A percentile compares a stretch with the other conserved stretches of the same genome.
Evolutionary conservation across 768 basidiomycete genomes (phyloP).

Genomic region (Xanthoconium stramineum): DNA sequence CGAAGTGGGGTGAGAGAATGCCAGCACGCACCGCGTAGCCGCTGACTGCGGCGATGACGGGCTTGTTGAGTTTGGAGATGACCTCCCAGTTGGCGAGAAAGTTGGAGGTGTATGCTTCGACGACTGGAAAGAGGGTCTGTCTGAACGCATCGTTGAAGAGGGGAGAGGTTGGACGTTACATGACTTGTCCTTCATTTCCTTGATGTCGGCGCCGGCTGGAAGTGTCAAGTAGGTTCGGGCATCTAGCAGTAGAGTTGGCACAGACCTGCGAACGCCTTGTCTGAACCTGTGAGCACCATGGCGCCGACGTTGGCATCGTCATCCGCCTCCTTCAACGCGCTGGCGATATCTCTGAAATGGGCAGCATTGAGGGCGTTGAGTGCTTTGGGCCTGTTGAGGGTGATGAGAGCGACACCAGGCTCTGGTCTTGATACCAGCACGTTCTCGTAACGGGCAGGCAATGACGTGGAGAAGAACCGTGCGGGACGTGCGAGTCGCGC

Average conservation of each 20-base stretch:
- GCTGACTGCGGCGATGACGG: conserved; percentile 93
- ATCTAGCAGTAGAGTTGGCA: neutral
- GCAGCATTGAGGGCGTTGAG: conserved; percentile 84
- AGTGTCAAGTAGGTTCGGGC: neutral
- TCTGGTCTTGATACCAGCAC: conserved; percentile 70
- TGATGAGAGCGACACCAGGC: conserved; percentile 72
- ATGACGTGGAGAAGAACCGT: conserved; percentile 28
- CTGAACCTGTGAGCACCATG: conserved; percentile 89
- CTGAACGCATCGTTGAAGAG: neutral
- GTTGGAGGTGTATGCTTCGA: conserved; percentile 83
- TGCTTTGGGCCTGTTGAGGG: conserved; percentile 85
- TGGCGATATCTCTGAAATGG: conserved; percentile 78
- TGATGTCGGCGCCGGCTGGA: conserved; percentile 94
- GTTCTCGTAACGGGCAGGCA: conserved; percentile 49
- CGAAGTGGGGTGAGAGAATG: neutral
- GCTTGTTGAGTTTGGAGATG: conserved; percentile 75
- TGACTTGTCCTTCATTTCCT: conserved; percentile 97
- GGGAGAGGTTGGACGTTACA: conserved; percentile 48
- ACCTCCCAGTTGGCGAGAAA: conserved; percentile 85
- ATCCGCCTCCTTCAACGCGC: conserved; percentile 69
- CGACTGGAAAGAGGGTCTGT: conserved; percentile 41
- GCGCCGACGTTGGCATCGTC: conserved; percentile 71
- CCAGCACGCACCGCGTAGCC: conserved; percentile 75
- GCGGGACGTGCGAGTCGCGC: neutral
- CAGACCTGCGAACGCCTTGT: conserved; percentile 90